Evolutionary conservation across 73 alveolate genomes (phyloP).

Genomic region (Paramecium sonneborni): DNA sequence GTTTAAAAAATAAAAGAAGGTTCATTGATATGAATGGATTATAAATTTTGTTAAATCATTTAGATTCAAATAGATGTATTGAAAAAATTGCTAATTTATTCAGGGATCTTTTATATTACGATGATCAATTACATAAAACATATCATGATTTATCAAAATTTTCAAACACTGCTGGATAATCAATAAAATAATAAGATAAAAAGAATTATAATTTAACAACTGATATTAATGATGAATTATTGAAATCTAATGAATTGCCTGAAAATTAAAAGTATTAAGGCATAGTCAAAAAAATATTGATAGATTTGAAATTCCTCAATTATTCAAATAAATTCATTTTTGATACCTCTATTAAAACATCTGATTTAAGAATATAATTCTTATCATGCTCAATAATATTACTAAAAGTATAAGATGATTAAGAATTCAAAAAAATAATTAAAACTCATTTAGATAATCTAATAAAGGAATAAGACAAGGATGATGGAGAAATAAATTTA

Average conservation of each 20-base stretch:
- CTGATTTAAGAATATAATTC: not conserved
- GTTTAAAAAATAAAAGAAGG: conserved; percentile 35
- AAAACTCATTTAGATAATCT: not conserved
- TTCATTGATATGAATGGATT: conserved; percentile 61
- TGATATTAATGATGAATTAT: conserved; percentile 22
- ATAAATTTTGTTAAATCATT: not conserved
- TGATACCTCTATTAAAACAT: not conserved
- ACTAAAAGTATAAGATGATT: not conserved
- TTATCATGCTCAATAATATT: not conserved
- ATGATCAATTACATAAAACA: conserved; percentile 49
- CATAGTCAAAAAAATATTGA: conserved; percentile 30
- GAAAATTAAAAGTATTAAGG: conserved; percentile 57
- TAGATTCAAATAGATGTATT: conserved; percentile 21
- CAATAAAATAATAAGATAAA: not conserved
- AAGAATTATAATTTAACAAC: not conserved
- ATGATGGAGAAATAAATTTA: not conserved
- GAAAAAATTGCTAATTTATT: conserved; percentile 25
- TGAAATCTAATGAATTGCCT: conserved; percentile 16
- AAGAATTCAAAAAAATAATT: not conserved
- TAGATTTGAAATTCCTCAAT: not conserved
- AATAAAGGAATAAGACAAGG: not conserved
- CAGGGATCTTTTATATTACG: conserved; percentile 58
- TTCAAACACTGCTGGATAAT: conserved; percentile 46
- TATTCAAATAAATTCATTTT: not conserved
- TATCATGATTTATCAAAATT: conserved; percentile 52